Percentiles rank a stretch among this genome's conserved stretches.
These are phyloP conservation scores for Spergularia marina DNA, from an alignment of 148 eudicot genomes.

Conservation along the genomic window DNA sequence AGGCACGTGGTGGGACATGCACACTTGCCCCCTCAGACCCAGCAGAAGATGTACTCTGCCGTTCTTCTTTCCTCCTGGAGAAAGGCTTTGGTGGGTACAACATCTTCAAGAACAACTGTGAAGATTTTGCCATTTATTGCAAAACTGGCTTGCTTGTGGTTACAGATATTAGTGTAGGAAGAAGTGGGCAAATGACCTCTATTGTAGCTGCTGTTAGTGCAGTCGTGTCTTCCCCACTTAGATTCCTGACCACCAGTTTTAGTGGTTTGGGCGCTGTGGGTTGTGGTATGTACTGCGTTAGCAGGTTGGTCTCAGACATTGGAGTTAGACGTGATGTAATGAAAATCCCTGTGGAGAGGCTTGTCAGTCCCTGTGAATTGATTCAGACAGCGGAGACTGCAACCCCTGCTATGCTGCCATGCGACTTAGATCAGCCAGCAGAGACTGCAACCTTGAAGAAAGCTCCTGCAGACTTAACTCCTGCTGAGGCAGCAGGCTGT, in stretches of 20 bases:
- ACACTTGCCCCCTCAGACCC: constrained; percentile 76
- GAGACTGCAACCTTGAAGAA: background rate
- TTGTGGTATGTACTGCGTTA: constrained; percentile 66
- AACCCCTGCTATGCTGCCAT: background rate
- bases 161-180: constrained; percentile 64
- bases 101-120: constrained; percentile 91
- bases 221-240: constrained; percentile 65
- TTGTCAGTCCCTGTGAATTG: constrained; percentile 29
- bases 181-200: constrained; percentile 84
- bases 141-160: constrained; percentile 72
- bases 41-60: constrained; percentile 60
- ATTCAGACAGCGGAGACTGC: constrained; percentile 23
- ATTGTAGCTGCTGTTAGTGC: constrained; percentile 65
- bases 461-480: background rate
- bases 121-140: constrained; percentile 87
- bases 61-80: constrained; percentile 62
- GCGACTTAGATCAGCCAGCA: constrained; percentile 28
- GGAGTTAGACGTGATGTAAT: constrained; percentile 81
- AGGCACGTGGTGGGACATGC: constrained; percentile 92
- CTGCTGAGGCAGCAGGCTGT: constrained; percentile 14
- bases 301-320: constrained; percentile 66
- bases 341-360: constrained; percentile 75
- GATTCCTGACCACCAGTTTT: constrained; percentile 60
- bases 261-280: constrained; percentile 57
- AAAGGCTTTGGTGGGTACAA: constrained; percentile 88